Evolutionary conservation across 2,329 filamentous ascomycete species (phyloP), one percentile per base, ranked within the genome.

Genomic region (Alternaria conjuncta): DNA sequence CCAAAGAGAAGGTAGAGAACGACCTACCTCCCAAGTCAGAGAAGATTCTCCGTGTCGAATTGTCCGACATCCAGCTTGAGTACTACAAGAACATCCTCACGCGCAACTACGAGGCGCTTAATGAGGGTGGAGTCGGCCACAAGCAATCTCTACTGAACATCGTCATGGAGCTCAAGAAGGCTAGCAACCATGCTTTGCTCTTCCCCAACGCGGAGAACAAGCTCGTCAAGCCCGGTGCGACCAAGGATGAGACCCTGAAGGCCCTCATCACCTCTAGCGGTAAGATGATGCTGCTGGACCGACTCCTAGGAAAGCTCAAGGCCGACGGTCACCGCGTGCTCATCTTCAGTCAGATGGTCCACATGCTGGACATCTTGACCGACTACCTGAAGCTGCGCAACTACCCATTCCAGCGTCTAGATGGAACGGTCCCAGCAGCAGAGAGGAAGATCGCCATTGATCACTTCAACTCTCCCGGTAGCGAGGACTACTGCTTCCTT

Each of bases 261-360:
- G 92, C 92, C 20, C 87, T 99, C 64, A 97, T 99, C 75, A 95
- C 94, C 5, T 97, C 94, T 77, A 99, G 96, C 82, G 96, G 96
- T 71, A 99, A 99, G 83, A 97, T 99, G 96, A 98, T 98, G 94
- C 86, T 99, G 53, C 88, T 99, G 8, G 96, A 99, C 73, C 93
- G 94, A 77, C 89, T 99, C n/a, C 86, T 99, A 11, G 91, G 92
- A 6, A 99, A 99, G 81, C 83, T 99, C 69, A 97, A 92, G 79
- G 92, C 91, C 71, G 96, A 99, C 75, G 93, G 93, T 51, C 96
- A 99, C 80, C 92, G 96, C 58, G 96, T 99, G 12, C 84, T 99
- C 67, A 98, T 99, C 69, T 99, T 99, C 84, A 98, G 95, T 79
- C 96, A 99, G 78, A 99, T 99, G 96, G 96, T 99, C 36, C 96